Base-by-base conservation (phyloP, 352 stramenopile species). In the Globisporangium paddicum region DNA sequence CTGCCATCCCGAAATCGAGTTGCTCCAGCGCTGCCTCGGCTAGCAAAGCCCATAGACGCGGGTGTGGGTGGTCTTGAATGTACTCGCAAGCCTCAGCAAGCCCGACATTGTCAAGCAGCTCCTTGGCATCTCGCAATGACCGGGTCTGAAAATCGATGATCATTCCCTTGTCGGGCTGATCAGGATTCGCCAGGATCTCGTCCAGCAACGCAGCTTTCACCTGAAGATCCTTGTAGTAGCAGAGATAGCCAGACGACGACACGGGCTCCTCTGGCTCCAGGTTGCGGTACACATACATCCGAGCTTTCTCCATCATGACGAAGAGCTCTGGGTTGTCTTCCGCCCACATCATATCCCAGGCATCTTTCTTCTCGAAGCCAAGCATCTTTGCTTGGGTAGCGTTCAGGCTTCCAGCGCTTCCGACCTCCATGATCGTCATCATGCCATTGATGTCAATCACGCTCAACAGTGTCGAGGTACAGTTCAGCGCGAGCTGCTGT, bases 261-360 rank as follows among this genome's bases (percentile, higher is more conserved):
- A 96, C 79, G 13, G 93, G 93, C 55, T 98, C 93, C 44, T 98
- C 93, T 1, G 78, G 72, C 37, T 95, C 82, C 0, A 95, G 72
- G 9, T 72, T 73, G 2, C 89, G 81, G 69, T 90, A 96, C 8
- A 98, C 77, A 49, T 95, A 92, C 78, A 98, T 92, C 26, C 89
- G 77, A 9, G 87, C 93, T 67, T 98, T 98, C 58, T 98, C 91
- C 80, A 94, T 94, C 66, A 97, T 87, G 34, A 95, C 91, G 58
- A 98, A 96, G 14, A 96, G 66, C 50, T 97, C 83, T 4, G 91
- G 86, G 64, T 97, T 96, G 70, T 98, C 92, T 14, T 96, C 82
- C 16, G 90, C 82, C 92, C 91, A 98, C 34, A 88, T 62, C 56
- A 98, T 89, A 55, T 97, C 92, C 92, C 92, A 98, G 5, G 81